Conservation (phyloP, 345 rosid genomes). For the Pistacia vera region DNA sequence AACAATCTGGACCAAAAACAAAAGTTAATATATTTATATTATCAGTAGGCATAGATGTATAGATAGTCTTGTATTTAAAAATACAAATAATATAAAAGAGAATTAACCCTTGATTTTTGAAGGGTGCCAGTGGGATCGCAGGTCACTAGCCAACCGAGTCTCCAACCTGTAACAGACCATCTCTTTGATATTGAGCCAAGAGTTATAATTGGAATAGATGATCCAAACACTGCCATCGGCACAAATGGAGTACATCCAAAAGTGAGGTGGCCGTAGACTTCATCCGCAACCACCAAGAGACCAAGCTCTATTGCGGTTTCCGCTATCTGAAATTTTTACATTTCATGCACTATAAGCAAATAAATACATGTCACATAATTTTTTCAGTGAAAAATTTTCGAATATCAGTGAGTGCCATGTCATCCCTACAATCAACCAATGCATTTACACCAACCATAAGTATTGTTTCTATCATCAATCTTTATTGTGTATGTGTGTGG, state of each 20-base stretch:
- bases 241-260: slow-evolving; percentile 56
- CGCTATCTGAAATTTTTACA: slow-evolving; percentile 26
- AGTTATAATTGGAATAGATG: slow-evolving; percentile 9
- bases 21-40: not conserved
- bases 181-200: slow-evolving; percentile 65
- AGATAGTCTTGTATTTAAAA: not conserved
- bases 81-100: slow-evolving; percentile 1
- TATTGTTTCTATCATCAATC: too few species aligned
- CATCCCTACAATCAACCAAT: too few species aligned
- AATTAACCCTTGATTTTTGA: slow-evolving; percentile 37
- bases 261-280: slow-evolving; percentile 9
- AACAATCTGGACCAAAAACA: slow-evolving; percentile 19
- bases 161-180: slow-evolving; percentile 35
- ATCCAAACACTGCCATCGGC: slow-evolving; percentile 57
- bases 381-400: too few species aligned
- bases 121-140: slow-evolving; percentile 50
- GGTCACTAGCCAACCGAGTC: slow-evolving; percentile 56
- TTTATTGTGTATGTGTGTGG: too few species aligned
- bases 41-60: not conserved
- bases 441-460: too few species aligned
- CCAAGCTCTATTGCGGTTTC: slow-evolving; percentile 60
- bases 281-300: slow-evolving; percentile 20
- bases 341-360: too few species aligned
- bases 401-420: too few species aligned
- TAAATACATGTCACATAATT: too few species aligned